phyloP scores from a whole-genome alignment of 2,329 filamentous ascomycete species.

The Aspergillus viridinutans region DNA sequence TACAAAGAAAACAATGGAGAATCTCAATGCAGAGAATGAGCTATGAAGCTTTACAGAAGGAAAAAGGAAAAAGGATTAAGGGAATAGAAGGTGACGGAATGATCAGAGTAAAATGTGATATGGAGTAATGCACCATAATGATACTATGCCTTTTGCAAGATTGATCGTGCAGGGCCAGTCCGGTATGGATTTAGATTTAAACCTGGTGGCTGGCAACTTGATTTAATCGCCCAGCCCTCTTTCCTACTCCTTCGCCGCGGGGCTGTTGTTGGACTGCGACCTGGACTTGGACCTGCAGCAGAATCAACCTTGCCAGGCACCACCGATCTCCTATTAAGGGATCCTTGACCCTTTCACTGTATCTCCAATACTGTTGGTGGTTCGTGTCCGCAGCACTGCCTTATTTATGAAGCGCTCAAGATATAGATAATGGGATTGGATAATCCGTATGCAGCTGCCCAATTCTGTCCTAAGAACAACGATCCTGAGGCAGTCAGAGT shows the following conservation, averaged over 20 bases:
- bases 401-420: not conserved
- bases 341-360: not conserved
- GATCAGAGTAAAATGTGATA: not conserved
- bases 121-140: not conserved
- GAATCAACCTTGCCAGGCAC: constrained; percentile 11
- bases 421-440: not conserved
- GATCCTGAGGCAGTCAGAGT: not conserved
- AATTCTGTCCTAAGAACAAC: not conserved
- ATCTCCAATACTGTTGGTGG: not conserved
- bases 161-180: not conserved
- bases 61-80: not conserved
- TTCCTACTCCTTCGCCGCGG: constrained; percentile 5
- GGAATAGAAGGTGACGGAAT: not conserved
- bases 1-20: not conserved
- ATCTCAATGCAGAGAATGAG: not conserved
- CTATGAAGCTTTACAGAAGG: not conserved
- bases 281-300: constrained; percentile 12
- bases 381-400: not conserved
- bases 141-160: not conserved
- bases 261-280: not conserved
- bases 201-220: constrained; percentile 18
- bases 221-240: constrained; percentile 6
- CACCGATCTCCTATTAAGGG: not conserved
- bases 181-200: constrained; percentile 4
- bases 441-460: not conserved